Percentiles rank a stretch among this genome's conserved stretches.
Evolutionary conservation across 2,329 filamentous ascomycete species (phyloP).

Genomic region (Botryotinia calthae): DNA sequence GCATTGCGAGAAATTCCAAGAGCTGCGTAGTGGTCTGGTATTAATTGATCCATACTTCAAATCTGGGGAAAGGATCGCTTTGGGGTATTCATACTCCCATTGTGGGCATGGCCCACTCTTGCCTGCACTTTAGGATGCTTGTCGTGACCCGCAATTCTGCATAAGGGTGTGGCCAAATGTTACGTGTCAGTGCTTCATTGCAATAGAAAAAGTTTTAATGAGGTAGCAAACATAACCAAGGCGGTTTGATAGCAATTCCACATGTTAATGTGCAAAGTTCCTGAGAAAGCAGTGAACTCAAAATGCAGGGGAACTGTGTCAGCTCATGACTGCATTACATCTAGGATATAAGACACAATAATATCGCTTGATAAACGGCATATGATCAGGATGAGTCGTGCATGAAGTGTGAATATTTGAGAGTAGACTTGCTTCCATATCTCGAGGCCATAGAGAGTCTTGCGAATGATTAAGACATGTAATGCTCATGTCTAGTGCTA

Average conservation of each 20-base stretch:
- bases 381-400: not conserved
- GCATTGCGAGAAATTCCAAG: conserved; percentile 3
- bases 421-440: not conserved
- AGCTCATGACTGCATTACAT: not conserved
- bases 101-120: conserved; percentile 3
- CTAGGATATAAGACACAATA: not conserved
- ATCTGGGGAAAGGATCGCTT: not conserved
- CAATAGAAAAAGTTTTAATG: not conserved
- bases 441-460: not conserved
- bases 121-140: not conserved
- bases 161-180: not conserved
- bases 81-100: not conserved
- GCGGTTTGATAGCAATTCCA: not conserved
- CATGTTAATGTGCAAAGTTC: not conserved
- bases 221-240: not conserved
- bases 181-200: conserved; percentile 12
- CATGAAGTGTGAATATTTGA: not conserved
- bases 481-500: too few species aligned
- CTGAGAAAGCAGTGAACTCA: not conserved
- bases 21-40: not conserved
- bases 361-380: not conserved
- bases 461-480: not conserved
- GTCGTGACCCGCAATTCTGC: conserved; percentile 4
- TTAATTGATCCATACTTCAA: conserved; percentile 6
- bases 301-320: not conserved